Conservation (phyloP, 2,329 filamentous ascomycete species). For the Penicillium fuscoglaucum region DNA sequence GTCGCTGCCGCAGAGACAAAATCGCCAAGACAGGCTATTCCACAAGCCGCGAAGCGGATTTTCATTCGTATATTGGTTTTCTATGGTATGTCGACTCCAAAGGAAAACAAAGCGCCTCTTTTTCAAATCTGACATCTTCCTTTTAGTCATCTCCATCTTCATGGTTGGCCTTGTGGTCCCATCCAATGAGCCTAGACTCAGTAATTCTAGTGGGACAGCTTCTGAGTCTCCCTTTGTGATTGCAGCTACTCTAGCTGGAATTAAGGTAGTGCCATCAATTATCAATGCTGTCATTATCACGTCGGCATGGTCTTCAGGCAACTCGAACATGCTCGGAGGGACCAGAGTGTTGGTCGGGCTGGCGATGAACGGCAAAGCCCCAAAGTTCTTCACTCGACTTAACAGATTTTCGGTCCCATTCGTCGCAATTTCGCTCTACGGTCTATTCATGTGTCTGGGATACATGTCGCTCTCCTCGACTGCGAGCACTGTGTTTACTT, state of each 20-base stretch:
- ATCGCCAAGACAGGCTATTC: slow-evolving; percentile 11
- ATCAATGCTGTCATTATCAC: slow-evolving; percentile 15
- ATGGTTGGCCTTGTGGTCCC: slow-evolving; percentile 1
- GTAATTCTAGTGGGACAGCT: slow-evolving; percentile 7
- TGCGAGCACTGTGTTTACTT: slow-evolving; percentile 6
- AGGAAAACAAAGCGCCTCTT: no score
- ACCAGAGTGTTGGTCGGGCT: slow-evolving; percentile 8
- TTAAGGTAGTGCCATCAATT: slow-evolving; percentile 9
- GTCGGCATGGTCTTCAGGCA: slow-evolving; percentile 10
- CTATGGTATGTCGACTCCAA: neutral
- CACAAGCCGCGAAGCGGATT: slow-evolving; percentile 10
- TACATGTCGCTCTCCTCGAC: slow-evolving; percentile 7
- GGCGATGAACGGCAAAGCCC: slow-evolving; percentile 8
- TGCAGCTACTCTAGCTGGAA: slow-evolving; percentile 6
- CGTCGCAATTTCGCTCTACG: slow-evolving; percentile 2
- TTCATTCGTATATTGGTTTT: slow-evolving; percentile 13
- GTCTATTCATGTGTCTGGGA: slow-evolving; percentile 2
- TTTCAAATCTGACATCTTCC: neutral
- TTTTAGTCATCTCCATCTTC: neutral
- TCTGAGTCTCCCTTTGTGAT: slow-evolving; percentile 11
- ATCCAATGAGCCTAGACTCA: slow-evolving; percentile 6
- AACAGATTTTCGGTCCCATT: slow-evolving; percentile 10
- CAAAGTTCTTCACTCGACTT: slow-evolving; percentile 8
- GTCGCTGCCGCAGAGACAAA: slow-evolving; percentile 13
- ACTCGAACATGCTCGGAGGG: slow-evolving; percentile 10